Evolutionary conservation across 2,329 filamentous ascomycete genomes (phyloP).

Genomic region (Mycocentrospora acerina): DNA sequence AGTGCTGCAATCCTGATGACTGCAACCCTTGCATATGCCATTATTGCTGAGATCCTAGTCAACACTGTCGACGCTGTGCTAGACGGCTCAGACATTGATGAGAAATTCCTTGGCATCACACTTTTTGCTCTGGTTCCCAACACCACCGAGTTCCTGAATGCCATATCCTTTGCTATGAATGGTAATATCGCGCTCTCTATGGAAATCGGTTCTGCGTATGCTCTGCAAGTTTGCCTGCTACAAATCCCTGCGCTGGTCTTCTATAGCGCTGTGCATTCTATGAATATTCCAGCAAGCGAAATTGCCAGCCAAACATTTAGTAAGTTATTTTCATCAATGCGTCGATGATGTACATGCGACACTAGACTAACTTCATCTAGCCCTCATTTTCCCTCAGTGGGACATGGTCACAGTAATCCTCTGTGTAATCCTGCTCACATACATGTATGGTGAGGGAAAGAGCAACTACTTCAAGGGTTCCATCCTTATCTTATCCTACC

Average conservation of each 20-base stretch:
- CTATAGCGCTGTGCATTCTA: slow-evolving; percentile 77
- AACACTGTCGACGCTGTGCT: slow-evolving; percentile 97
- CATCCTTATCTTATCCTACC: slow-evolving; percentile 87
- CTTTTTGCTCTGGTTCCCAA: slow-evolving; percentile 96
- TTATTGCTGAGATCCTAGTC: slow-evolving; percentile 95
- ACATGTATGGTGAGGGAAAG: slow-evolving; percentile 98
- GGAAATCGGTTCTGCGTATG: slow-evolving; percentile 98
- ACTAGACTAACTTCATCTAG: slow-evolving; percentile 38
- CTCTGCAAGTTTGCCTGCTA: slow-evolving; percentile 89
- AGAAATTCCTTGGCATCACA: slow-evolving; percentile 96
- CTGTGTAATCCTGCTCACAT: slow-evolving; percentile 92
- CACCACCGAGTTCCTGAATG: slow-evolving; percentile 98
- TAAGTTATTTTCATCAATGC: slow-evolving; percentile 41
- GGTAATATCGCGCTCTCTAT: slow-evolving; percentile 98
- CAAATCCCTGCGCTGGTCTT: slow-evolving; percentile 92
- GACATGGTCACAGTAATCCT: slow-evolving; percentile 97
- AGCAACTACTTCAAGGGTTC: slow-evolving; percentile 99
- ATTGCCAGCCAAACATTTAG: slow-evolving; percentile 67
- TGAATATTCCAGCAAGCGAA: slow-evolving; percentile 56
- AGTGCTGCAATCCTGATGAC: slow-evolving; percentile 85
- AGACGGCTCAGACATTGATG: slow-evolving; percentile 85
- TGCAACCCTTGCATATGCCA: slow-evolving; percentile 89
- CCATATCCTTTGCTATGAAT: slow-evolving; percentile 99
- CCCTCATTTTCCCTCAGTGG: slow-evolving; percentile 96
- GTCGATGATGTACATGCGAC: too few relatives aligned